A percentile compares a stretch with the other conserved stretches of the same genome.
Conservation (phyloP, 495 filamentous ascomycete genomes). For the Xylaria flabelliformis region DNA sequence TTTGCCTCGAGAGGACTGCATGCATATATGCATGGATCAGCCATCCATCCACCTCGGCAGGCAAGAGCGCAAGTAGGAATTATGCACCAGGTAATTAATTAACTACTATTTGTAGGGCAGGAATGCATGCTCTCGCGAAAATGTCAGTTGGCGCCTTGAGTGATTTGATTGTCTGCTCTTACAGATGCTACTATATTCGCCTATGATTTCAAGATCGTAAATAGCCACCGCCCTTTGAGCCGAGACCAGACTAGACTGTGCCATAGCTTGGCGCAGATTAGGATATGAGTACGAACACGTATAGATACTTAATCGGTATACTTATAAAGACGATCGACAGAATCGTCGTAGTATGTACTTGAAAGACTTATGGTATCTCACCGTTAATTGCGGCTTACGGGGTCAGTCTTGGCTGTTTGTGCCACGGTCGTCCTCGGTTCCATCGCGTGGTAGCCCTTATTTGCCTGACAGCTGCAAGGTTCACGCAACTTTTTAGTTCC, state of each 20-base stretch:
- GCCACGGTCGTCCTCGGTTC: not conserved
- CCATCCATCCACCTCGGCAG: constrained; percentile 11
- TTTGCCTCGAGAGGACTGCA: constrained; percentile 12
- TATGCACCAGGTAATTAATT: not conserved
- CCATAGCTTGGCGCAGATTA: constrained; percentile 11
- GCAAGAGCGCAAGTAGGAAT: not conserved
- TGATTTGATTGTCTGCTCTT: not conserved
- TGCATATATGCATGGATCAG: constrained; percentile 15
- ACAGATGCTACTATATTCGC: not conserved
- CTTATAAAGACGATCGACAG: too few species aligned
- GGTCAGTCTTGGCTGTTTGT: constrained; percentile 18
- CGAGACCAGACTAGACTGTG: constrained; percentile 6
- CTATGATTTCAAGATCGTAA: not conserved
- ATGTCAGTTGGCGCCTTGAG: not conserved
- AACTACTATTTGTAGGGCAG: not conserved
- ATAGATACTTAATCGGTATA: too few species aligned
- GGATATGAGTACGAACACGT: too few species aligned
- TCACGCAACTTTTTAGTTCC: not conserved
- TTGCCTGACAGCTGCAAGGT: not conserved
- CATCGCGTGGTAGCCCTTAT: too few species aligned
- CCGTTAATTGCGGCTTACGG: constrained; percentile 6
- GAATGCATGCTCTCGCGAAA: not conserved
- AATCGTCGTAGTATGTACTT: not conserved
- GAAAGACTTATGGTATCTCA: not conserved
- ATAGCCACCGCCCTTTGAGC: not conserved